A percentile compares a stretch with the other conserved stretches of the same genome.
Conservation (phyloP, 352 stramenopile genomes). For the Pythium apleroticum region DNA sequence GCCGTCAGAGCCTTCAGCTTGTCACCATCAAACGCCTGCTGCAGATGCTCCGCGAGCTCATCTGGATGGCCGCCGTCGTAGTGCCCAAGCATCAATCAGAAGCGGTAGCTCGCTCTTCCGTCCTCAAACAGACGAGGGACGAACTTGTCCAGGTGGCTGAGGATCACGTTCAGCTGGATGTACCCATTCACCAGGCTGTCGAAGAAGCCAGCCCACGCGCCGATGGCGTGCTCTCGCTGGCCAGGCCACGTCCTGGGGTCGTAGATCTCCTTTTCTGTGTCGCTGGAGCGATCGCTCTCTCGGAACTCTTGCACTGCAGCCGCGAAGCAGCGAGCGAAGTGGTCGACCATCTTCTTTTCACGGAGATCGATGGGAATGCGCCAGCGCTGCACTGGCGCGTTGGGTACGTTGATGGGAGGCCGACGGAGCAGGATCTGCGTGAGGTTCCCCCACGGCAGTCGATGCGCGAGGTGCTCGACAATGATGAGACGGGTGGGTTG, state of each 20-base stretch:
- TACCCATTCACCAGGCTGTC: not conserved
- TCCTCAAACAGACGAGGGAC: not conserved
- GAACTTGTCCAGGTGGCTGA: not conserved
- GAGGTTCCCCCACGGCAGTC: not conserved
- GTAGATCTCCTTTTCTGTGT: too few species aligned
- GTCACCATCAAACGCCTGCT: not conserved
- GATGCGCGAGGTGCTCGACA: not conserved
- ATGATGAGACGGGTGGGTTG: too few species aligned
- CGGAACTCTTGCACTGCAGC: constrained; percentile 1
- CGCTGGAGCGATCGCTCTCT: constrained; percentile 5
- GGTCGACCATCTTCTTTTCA: not conserved
- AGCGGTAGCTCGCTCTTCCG: not conserved
- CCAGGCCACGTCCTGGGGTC: constrained; percentile 8
- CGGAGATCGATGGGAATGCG: not conserved
- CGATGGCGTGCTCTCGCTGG: not conserved
- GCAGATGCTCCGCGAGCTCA: not conserved
- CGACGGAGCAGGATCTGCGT: not conserved
- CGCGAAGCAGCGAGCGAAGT: constrained; percentile 11
- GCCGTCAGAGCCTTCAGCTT: not conserved
- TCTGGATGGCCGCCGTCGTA: not conserved
- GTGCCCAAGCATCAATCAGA: not conserved
- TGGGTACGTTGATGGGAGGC: not conserved
- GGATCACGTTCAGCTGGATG: constrained; percentile 2
- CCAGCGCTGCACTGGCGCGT: not conserved
- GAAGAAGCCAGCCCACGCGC: constrained; percentile 1